Conservation (phyloP, 106 monocot species). For the Vanilla planifolia region DNA sequence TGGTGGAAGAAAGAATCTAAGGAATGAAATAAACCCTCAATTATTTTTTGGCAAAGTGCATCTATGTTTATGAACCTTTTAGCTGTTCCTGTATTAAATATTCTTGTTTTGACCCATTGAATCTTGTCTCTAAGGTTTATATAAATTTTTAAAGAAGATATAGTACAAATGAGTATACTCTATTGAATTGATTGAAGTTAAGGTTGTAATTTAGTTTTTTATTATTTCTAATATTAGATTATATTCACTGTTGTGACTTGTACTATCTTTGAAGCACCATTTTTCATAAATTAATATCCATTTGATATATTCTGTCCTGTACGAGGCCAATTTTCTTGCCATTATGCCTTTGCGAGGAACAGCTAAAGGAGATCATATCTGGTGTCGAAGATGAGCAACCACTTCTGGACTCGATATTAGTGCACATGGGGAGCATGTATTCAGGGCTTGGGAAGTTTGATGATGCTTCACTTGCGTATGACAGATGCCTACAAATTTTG, state of each 20-base stretch:
- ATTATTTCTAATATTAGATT: neutral
- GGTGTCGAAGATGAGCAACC: slow-evolving; percentile 30
- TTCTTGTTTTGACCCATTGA: too few relatives aligned
- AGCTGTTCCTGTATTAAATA: too few relatives aligned
- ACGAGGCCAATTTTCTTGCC: neutral
- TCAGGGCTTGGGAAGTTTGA: slow-evolving; percentile 47
- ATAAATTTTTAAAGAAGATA: too few relatives aligned
- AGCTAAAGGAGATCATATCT: slow-evolving; percentile 53
- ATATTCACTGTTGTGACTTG: neutral
- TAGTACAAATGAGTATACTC: too few relatives aligned
- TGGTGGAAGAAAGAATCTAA: too few relatives aligned
- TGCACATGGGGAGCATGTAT: slow-evolving; percentile 84
- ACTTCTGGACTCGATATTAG: slow-evolving; percentile 58
- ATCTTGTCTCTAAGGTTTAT: too few relatives aligned
- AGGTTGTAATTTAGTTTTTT: too few relatives aligned
- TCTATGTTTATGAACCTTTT: too few relatives aligned
- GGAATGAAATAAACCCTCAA: too few relatives aligned
- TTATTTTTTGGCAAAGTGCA: too few relatives aligned
- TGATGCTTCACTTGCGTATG: slow-evolving; percentile 53
- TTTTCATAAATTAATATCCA: neutral
- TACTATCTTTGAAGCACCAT: neutral
- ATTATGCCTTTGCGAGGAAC: slow-evolving; percentile 13
- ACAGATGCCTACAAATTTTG: slow-evolving; percentile 52
- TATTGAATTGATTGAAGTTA: too few relatives aligned
- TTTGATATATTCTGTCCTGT: too few relatives aligned